Conservation (phyloP, 2,329 filamentous ascomycete genomes). For the Diaporthe longicolla region DNA sequence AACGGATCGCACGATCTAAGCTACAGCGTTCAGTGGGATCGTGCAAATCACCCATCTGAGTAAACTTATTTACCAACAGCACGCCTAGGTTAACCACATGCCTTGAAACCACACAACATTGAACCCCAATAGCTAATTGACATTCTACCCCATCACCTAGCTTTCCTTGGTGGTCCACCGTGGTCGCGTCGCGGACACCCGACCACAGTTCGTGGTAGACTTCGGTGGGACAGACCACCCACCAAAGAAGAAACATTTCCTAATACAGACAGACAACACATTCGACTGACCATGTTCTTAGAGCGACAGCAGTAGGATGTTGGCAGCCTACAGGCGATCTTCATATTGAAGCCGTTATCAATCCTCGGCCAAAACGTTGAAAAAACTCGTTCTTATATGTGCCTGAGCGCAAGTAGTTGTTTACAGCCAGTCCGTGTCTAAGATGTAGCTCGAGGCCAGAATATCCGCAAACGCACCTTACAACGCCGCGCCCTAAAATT, state of each 20-base stretch:
- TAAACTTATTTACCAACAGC: too few relatives aligned
- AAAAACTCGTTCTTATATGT: slow-evolving; percentile 11
- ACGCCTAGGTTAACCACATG: too few relatives aligned
- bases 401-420: slow-evolving; percentile 33
- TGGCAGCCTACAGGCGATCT: background rate
- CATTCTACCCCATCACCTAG: too few relatives aligned
- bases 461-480: slow-evolving; percentile 22
- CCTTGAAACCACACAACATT: too few relatives aligned
- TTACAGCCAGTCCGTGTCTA: slow-evolving; percentile 31
- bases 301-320: too few relatives aligned
- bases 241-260: too few relatives aligned
- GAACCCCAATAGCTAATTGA: too few relatives aligned
- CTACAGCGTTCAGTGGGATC: background rate
- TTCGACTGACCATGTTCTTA: background rate
- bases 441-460: slow-evolving; percentile 10
- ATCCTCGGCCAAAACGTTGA: background rate
- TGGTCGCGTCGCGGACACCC: too few relatives aligned
- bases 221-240: background rate
- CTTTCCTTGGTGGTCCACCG: too few relatives aligned
- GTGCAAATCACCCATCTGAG: too few relatives aligned
- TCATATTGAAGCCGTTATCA: background rate
- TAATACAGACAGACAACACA: background rate
- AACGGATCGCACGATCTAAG: background rate
- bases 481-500: slow-evolving; percentile 38
- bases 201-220: background rate